Percentiles rank a stretch among this genome's conserved stretches.
Conservation (phyloP, 371 early-diverging fungal species). For the Haplosporangium sp. region DNA sequence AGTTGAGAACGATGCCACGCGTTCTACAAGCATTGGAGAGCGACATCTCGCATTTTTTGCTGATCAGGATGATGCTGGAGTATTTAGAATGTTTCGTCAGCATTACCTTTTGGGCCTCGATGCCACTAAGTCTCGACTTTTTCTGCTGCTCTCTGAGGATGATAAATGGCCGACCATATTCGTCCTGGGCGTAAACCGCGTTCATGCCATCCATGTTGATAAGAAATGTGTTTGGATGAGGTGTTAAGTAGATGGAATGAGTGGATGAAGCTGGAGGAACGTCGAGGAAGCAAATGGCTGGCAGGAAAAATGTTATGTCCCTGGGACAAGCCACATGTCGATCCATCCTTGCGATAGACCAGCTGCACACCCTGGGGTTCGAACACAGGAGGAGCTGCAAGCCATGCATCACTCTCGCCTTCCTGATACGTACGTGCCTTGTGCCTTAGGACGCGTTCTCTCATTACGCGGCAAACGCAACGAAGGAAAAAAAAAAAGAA, state of each 20-base stretch:
- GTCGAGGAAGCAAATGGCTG: conserved; percentile 4
- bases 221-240: conserved; percentile 3
- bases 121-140: conserved; percentile 85
- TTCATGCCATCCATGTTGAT: conserved; percentile 56
- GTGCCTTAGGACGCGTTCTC: not conserved
- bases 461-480: not conserved
- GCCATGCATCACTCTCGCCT: conserved; percentile 1
- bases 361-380: not conserved
- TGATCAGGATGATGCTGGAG: conserved; percentile 9
- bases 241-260: conserved; percentile 2
- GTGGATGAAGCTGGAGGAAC: conserved; percentile 15
- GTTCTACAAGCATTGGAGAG: too few species aligned
- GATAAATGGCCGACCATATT: conserved; percentile 97
- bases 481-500: too few species aligned
- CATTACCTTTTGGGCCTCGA: conserved; percentile 93
- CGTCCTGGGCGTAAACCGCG: conserved; percentile 83
- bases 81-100: not conserved
- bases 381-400: not conserved
- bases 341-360: too few species aligned
- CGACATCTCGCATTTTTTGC: not conserved
- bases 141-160: conserved; percentile 95
- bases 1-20: too few species aligned
- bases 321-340: too few species aligned
- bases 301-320: not conserved
- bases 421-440: conserved; percentile 1